A percentile compares a stretch with the other conserved stretches of the same genome.
phyloP scores from a whole-genome alignment of 352 stramenopile species.

The Phytopythium oedochilum region DNA sequence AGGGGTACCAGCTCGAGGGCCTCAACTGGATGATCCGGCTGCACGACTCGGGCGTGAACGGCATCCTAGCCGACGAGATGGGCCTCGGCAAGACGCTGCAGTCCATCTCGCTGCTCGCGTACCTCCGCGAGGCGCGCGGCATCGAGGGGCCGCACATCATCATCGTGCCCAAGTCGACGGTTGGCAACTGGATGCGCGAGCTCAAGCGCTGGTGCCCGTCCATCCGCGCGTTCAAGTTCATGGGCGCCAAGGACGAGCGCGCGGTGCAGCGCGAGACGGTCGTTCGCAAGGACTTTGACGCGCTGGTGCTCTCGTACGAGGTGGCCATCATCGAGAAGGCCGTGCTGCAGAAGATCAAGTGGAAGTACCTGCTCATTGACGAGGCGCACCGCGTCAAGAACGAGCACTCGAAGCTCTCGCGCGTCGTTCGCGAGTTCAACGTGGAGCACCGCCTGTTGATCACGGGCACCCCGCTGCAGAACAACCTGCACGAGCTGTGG shows the following conservation, averaged over 20 bases:
- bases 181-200: conserved; percentile 99
- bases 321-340: conserved; percentile 95
- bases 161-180: conserved; percentile 97
- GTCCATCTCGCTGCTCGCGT: conserved; percentile 96
- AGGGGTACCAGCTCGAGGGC: conserved; percentile 84
- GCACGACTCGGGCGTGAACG: conserved; percentile 87
- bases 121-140: conserved; percentile 91
- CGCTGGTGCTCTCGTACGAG: conserved; percentile 91
- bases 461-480: conserved; percentile 98
- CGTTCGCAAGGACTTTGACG: conserved; percentile 86
- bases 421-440: conserved; percentile 85
- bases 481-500: conserved; percentile 99
- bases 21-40: conserved; percentile 93
- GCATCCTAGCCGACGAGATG: conserved; percentile 86
- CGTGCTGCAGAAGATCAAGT: conserved; percentile 91
- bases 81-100: conserved; percentile 96
- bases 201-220: conserved; percentile 95
- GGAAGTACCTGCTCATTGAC: conserved; percentile 98
- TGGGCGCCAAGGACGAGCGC: conserved; percentile 93
- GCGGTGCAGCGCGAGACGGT: conserved; percentile 89
- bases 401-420: conserved; percentile 88
- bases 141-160: conserved; percentile 98
- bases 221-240: conserved; percentile 95
- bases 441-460: conserved; percentile 94
- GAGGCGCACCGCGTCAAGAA: conserved; percentile 99